phyloP scores from a whole-genome alignment of 2,329 filamentous ascomycete species.

The Claviceps africana region DNA sequence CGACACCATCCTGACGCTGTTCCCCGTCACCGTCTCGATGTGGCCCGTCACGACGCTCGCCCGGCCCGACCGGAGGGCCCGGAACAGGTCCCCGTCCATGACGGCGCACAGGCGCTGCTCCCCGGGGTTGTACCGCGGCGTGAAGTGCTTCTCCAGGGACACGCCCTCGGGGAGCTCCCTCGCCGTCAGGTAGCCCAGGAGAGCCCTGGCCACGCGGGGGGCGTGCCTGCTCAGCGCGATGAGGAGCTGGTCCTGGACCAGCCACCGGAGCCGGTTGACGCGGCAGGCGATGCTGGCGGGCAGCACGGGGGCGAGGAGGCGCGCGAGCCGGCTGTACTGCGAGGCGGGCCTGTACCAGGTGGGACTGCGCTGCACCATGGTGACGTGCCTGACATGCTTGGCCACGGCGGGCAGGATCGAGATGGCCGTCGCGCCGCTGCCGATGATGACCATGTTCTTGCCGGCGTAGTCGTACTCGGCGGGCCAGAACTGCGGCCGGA shows the following conservation, averaged over 20 bases:
- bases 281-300: slow-evolving; percentile 28
- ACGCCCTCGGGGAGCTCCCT: slow-evolving; percentile 34
- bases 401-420: slow-evolving; percentile 50
- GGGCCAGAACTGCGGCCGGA: slow-evolving; percentile 66
- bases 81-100: slow-evolving; percentile 31
- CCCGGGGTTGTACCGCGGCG: slow-evolving; percentile 44
- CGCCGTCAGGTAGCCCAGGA: slow-evolving; percentile 28
- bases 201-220: slow-evolving; percentile 28
- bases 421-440: slow-evolving; percentile 53
- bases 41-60: slow-evolving; percentile 28
- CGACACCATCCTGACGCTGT: slow-evolving; percentile 28
- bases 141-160: slow-evolving; percentile 38
- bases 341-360: slow-evolving; percentile 43
- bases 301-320: slow-evolving; percentile 25
- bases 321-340: slow-evolving; percentile 22
- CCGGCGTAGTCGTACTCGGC: slow-evolving; percentile 47
- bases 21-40: slow-evolving; percentile 30
- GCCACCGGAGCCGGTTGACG: slow-evolving; percentile 32
- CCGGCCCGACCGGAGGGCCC: slow-evolving; percentile 23
- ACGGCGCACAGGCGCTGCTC: slow-evolving; percentile 54
- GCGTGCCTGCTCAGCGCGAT: slow-evolving; percentile 34
- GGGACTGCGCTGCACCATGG: slow-evolving; percentile 57
- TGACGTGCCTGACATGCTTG: slow-evolving; percentile 42
- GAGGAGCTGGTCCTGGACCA: slow-evolving; percentile 26
- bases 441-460: slow-evolving; percentile 53